Evolutionary conservation across 352 stramenopile genomes (phyloP), one percentile per base, ranked within the genome.

Genomic region (Globisporangium abappressorium): DNA sequence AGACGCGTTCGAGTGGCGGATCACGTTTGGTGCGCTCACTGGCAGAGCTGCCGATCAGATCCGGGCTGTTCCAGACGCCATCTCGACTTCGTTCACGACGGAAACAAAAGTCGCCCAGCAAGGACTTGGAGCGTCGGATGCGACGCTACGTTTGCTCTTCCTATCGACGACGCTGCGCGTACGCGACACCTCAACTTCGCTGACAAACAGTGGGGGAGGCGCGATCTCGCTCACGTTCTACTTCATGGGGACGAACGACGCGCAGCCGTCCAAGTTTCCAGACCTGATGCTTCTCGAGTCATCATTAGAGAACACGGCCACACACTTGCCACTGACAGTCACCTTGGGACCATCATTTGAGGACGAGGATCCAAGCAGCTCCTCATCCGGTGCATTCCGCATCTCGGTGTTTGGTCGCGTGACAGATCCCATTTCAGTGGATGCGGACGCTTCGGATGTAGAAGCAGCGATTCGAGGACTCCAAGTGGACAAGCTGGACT

Each of bases 1-100:
- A 18, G 38, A 46, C 18, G 55, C 34, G 0, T 74, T 74, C 22
- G 57, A 69, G 60, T 74, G 69, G 69, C 57, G 51, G 5, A 56
- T 74, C 20, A 74, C 69, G 14, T 74, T 74, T 41, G 59, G 58
- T 4, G 12, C 55, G 2, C 28, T 60, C 22, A 62, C 24, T 5
- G 54, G 60, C 43, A 53, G 65, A 41, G 41, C 20, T 28, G 12
- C 7, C 6, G 59, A 24, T 12, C 58, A 59, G 7, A 36, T 66
- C 3, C 30, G 18, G 15, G 59, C 38, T 33, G 46, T 28, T 9
- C 15, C 51, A 34, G 53, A 20, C 14, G 38, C 20, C 5, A 51
- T n/a, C 26, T 59, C 59, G n/a, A n/a, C 28, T 22, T 46, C 66
- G 28, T 67, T 71, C 38, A 66, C 59, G 28, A 33, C 22, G 3